Evolutionary conservation across 768 basidiomycete species (phyloP).

Genomic region (Lentinula guzmanii): DNA sequence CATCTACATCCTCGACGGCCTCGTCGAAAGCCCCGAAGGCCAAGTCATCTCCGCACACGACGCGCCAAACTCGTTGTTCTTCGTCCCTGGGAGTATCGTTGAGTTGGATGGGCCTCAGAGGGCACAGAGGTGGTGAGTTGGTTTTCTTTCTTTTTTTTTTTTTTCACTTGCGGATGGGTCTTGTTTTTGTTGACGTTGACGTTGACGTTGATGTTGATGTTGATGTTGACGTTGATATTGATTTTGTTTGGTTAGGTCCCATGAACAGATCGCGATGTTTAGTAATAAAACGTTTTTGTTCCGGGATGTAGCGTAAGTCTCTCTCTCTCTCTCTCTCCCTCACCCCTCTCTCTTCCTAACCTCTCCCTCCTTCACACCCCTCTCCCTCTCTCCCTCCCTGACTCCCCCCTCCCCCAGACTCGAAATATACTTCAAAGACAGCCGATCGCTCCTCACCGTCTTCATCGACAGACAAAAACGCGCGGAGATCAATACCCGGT

Average conservation of each 20-base stretch:
- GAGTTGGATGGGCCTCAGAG: conserved; percentile 76
- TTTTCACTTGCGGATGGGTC: no score
- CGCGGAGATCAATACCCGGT: conserved; percentile 38
- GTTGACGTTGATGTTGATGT: no score
- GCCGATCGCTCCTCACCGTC: conserved; percentile 78
- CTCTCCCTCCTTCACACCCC: not conserved
- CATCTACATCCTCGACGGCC: conserved; percentile 85
- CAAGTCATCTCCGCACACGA: conserved; percentile 87
- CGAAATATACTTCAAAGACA: conserved; percentile 92
- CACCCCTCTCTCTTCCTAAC: not conserved
- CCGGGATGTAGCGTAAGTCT: conserved; percentile 79
- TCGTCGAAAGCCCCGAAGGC: conserved; percentile 81
- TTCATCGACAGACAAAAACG: conserved; percentile 68
- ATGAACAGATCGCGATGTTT: conserved; percentile 70
- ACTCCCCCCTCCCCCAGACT: conserved; percentile 26
- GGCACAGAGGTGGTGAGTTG: conserved; percentile 70
- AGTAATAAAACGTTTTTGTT: conserved; percentile 85
- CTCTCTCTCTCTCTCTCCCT: not conserved
- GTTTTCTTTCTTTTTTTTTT: no score
- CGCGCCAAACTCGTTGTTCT: conserved; percentile 75
- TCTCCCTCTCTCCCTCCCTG: not conserved
- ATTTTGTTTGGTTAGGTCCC: conserved; percentile 44
- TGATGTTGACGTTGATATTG: no score
- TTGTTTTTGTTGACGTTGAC: no score
- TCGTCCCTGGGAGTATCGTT: conserved; percentile 79